These are phyloP conservation scores for Coccomyxa sp. DNA, from an alignment of 139 green algal genomes.

Conservation along the genomic window DNA sequence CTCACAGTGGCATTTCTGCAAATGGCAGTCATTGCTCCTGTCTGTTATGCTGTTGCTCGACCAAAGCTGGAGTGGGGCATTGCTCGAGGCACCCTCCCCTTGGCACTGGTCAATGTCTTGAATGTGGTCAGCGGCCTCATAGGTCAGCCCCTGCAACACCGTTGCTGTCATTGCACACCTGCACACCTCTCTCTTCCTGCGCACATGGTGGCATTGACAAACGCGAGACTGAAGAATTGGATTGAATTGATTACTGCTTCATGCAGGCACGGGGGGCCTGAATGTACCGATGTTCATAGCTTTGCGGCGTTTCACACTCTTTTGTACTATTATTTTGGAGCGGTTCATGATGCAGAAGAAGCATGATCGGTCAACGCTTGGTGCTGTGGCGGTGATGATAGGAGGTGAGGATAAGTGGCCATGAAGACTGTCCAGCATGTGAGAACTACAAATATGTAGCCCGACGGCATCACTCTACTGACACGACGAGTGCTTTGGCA, in stretches of 20 bases:
- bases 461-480: neutral
- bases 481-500: neutral
- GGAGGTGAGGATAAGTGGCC: slow-evolving; percentile 13
- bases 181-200: neutral
- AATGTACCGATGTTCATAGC: slow-evolving; percentile 79
- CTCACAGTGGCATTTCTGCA: slow-evolving; percentile 58
- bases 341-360: slow-evolving; percentile 45
- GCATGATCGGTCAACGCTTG: slow-evolving; percentile 46
- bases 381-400: slow-evolving; percentile 57
- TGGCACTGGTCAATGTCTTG: slow-evolving; percentile 60
- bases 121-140: slow-evolving; percentile 63
- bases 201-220: neutral
- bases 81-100: slow-evolving; percentile 27
- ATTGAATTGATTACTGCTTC: neutral
- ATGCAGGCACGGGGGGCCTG: slow-evolving; percentile 54
- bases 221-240: neutral
- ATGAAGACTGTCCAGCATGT: neutral
- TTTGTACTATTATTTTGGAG: slow-evolving; percentile 66
- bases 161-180: neutral
- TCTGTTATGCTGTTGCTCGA: slow-evolving; percentile 46
- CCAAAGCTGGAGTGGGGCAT: slow-evolving; percentile 34
- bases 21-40: slow-evolving; percentile 53
- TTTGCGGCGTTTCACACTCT: slow-evolving; percentile 63
- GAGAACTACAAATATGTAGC: neutral
- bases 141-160: slow-evolving; percentile 21